Base-by-base conservation (phyloP, 176 grass and related monocot genomes). In the Juncus effusus region DNA sequence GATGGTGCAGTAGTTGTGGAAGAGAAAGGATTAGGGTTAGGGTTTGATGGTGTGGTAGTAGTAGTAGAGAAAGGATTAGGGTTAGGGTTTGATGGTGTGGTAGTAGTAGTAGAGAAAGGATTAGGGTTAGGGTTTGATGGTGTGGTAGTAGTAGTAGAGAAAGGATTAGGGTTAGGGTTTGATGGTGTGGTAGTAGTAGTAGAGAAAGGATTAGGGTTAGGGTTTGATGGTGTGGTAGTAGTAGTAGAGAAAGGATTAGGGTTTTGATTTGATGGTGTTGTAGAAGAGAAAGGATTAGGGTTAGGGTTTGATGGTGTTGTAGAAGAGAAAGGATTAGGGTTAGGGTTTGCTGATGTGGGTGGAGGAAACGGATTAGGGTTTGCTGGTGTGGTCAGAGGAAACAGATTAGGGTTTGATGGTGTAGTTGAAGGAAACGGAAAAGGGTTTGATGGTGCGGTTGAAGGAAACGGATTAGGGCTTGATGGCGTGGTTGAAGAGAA, bases 271-370 rank as follows among this genome's bases (percentile, higher is more conserved):
- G 39, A 44, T 72, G 56, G 38, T 57, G 68, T 42, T 42, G 68
- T 57, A 38, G 68, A 7, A 72, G 54, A 58, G 37, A 39, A 4
- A 12, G 39, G 36, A 3, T 59, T 72, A 42, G 54, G 52, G 2
- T 72, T 72, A 72, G 68, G 36, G 42, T 72, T 69, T 69, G 66
- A 16, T 69, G 38, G 38, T 72, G 39, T 41, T 13, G 12, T 38
- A 13, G 38, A 59, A 59, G 54, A 72, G 68, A 19, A 59, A 8
- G 55, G 54, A 37, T 36, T 36, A 53, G 51, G 6, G 0, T 69
- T 69, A 54, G 53, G 66, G 51, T 56, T 69, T 40, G 65, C 52
- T 56, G 13, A 52, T 38, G 65, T 38, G 35, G 36, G 52, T 2
- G 40, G 56, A 40, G 65, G 56, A 45, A 45, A 72, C 7, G 35